A percentile compares a stretch with the other conserved stretches of the same genome.
Conservation (phyloP, 441 rosid genomes). For the Jatropha multifida region DNA sequence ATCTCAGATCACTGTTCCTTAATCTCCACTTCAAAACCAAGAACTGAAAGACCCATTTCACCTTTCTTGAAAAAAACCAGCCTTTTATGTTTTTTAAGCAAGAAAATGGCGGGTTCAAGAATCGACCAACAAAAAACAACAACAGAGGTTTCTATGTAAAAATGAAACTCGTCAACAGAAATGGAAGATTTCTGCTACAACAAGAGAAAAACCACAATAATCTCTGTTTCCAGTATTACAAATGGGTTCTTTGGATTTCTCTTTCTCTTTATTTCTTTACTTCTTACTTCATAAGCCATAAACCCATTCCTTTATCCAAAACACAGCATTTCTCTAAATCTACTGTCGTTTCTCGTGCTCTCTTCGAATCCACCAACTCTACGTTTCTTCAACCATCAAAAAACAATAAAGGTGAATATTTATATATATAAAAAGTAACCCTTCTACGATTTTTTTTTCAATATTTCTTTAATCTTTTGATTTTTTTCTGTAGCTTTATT, state of each 20-base stretch:
- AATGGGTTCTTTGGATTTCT: constrained; percentile 76
- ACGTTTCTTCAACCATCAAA: constrained; percentile 28
- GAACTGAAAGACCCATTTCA: constrained; percentile 54
- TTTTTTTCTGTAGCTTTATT: constrained; percentile 29
- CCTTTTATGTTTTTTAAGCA: not conserved
- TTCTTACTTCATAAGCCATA: constrained; percentile 64
- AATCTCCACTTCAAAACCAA: constrained; percentile 40
- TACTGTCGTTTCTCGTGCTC: constrained; percentile 54
- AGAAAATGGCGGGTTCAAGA: constrained; percentile 43
- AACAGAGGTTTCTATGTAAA: constrained; percentile 44
- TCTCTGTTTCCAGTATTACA: constrained; percentile 61
- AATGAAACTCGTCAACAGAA: constrained; percentile 49
- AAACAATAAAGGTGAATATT: constrained; percentile 21
- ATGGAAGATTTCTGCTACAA: constrained; percentile 32
- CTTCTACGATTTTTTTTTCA: not conserved
- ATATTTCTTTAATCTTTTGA: not conserved
- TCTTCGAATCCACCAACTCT: constrained; percentile 56
- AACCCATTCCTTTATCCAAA: constrained; percentile 45
- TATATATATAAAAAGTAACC: no score
- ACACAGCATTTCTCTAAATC: constrained; percentile 42
- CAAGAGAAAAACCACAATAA: constrained; percentile 40
- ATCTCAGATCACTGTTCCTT: constrained; percentile 43
- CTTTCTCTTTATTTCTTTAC: constrained; percentile 70
- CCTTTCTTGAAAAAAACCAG: constrained; percentile 19
- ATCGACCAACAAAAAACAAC: constrained; percentile 32